Percentiles rank a stretch among this genome's conserved stretches.
These are phyloP conservation scores for Haematococcus sp. DNA, from an alignment of 139 green algal species.

Conservation along the genomic window DNA sequence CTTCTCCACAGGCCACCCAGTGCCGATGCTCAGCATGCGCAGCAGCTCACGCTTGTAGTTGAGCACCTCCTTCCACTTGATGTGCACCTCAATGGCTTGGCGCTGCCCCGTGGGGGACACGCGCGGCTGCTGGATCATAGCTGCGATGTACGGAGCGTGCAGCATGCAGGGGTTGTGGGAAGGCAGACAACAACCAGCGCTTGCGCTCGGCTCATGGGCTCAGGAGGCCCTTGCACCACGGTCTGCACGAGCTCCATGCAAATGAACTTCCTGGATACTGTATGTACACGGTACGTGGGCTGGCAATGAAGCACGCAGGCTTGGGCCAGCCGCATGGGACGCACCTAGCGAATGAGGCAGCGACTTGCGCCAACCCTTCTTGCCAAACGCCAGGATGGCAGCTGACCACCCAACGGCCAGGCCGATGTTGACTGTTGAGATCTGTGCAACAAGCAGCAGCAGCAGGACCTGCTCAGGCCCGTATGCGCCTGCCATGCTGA, in stretches of 20 bases:
- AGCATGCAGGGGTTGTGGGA: not conserved
- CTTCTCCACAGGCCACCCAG: conserved; percentile 86
- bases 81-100: conserved; percentile 92
- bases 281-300: no score
- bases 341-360: conserved; percentile 85
- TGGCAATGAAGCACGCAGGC: no score
- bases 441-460: conserved; percentile 24
- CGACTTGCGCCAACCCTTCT: conserved; percentile 86
- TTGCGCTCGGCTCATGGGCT: no score
- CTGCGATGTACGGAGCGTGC: conserved; percentile 36
- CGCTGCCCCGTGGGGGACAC: conserved; percentile 90
- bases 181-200: not conserved
- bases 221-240: no score
- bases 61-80: conserved; percentile 95
- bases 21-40: conserved; percentile 79
- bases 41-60: conserved; percentile 86
- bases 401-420: conserved; percentile 87
- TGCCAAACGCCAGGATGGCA: conserved; percentile 87
- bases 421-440: conserved; percentile 83
- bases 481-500: not conserved
- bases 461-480: not conserved
- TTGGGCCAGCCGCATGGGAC: no score
- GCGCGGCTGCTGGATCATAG: conserved; percentile 98
- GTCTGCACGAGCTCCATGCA: no score
- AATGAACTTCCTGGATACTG: no score